phyloP scores from a whole-genome alignment of 345 rosid species.

The Rhodamnia rubescens region DNA sequence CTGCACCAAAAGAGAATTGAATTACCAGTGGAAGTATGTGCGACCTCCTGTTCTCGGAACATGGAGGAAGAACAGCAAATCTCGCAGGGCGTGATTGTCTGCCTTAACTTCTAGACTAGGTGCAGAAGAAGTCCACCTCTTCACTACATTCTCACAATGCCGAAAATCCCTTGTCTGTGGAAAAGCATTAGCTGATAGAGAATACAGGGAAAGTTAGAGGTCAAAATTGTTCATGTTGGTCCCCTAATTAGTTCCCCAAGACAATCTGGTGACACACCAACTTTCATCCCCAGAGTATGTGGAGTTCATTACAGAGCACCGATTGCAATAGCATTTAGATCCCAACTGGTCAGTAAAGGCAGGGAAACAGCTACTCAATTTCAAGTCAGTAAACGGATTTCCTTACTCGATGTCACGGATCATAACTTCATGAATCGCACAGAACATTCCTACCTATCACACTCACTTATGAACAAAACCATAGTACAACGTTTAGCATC shows the following conservation, averaged over 20 bases:
- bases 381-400: background rate
- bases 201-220: background rate
- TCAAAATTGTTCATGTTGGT: background rate
- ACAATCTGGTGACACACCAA: background rate
- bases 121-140: slow-evolving; percentile 53
- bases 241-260: background rate
- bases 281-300: background rate
- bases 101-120: slow-evolving; percentile 32
- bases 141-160: slow-evolving; percentile 55
- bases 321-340: background rate
- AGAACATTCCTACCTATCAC: background rate
- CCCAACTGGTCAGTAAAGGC: background rate
- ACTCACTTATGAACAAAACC: background rate
- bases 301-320: background rate
- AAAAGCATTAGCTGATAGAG: slow-evolving; percentile 30
- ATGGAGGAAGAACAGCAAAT: slow-evolving; percentile 82
- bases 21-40: slow-evolving; percentile 80
- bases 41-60: slow-evolving; percentile 97
- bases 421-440: background rate
- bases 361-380: background rate
- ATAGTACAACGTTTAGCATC: background rate
- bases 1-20: background rate
- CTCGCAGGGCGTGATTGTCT: slow-evolving; percentile 53
- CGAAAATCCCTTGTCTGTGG: slow-evolving; percentile 21
- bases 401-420: background rate